phyloP scores from a whole-genome alignment of 164 flowering plant genomes.

The Sextonia rubra region DNA sequence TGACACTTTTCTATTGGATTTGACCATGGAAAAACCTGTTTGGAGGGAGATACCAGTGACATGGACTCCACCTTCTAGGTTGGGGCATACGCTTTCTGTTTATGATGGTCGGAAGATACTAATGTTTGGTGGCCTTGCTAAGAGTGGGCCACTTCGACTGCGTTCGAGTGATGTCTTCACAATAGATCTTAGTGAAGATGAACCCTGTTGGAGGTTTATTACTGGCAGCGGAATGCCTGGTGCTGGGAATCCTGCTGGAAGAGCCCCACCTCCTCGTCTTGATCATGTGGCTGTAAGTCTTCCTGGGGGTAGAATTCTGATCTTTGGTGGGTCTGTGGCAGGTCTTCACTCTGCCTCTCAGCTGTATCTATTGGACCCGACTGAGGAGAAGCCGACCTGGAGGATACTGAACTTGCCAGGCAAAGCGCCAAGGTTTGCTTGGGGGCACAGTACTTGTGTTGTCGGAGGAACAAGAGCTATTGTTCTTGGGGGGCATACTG shows the following conservation, averaged over 20 bases:
- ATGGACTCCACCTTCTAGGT: slow-evolving; percentile 88
- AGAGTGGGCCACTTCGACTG: slow-evolving; percentile 84
- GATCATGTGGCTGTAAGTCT: slow-evolving; percentile 97
- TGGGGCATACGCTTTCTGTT: slow-evolving; percentile 84
- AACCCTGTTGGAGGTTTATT: slow-evolving; percentile 87
- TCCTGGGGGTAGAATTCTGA: slow-evolving; percentile 84
- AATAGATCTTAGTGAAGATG: slow-evolving; percentile 81
- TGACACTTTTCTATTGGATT: slow-evolving; percentile 81
- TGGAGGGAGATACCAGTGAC: slow-evolving; percentile 91
- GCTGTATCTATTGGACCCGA: slow-evolving; percentile 77
- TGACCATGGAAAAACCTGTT: slow-evolving; percentile 81
- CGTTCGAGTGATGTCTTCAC: slow-evolving; percentile 91
- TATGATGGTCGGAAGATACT: slow-evolving; percentile 84
- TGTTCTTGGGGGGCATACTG: slow-evolving; percentile 91
- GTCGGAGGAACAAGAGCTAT: slow-evolving; percentile 92
- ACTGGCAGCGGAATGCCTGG: slow-evolving; percentile 94
- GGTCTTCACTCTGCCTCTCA: slow-evolving; percentile 95
- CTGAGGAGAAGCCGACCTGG: slow-evolving; percentile 96
- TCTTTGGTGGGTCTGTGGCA: slow-evolving; percentile 94
- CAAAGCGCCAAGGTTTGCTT: slow-evolving; percentile 82
- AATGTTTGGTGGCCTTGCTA: slow-evolving; percentile 94
- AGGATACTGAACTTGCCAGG: slow-evolving; percentile 86
- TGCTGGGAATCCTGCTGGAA: slow-evolving; percentile 80
- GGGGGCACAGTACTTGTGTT: slow-evolving; percentile 94
- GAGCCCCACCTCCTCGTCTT: slow-evolving; percentile 87